These are phyloP conservation scores for Calcarisporium arbuscula DNA, from an alignment of 2,329 filamentous ascomycete species.

Conservation along the genomic window DNA sequence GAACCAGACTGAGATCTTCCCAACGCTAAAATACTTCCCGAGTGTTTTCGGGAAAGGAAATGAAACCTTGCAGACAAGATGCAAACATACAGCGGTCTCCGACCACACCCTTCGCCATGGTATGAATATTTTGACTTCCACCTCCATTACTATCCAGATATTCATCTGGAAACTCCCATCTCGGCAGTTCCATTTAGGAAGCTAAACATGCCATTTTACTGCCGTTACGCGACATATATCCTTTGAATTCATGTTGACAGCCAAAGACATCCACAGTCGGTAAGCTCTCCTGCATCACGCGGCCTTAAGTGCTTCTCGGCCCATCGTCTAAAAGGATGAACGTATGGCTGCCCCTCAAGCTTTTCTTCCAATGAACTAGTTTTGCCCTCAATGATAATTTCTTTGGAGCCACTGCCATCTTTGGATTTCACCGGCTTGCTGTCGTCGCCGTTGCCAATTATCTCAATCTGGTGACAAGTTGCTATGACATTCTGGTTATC, in stretches of 20 bases:
- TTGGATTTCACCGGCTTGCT: conserved; percentile 40
- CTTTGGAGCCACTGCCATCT: conserved; percentile 5
- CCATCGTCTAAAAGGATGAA: too few relatives aligned
- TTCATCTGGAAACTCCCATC: too few relatives aligned
- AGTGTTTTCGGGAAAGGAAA: too few relatives aligned
- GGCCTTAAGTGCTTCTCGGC: conserved; percentile 7
- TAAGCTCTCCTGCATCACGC: conserved; percentile 29
- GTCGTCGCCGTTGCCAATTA: conserved; percentile 31
- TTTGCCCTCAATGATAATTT: conserved; percentile 4
- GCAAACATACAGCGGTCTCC: too few relatives aligned
- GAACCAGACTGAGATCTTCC: too few relatives aligned
- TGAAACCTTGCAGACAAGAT: too few relatives aligned
- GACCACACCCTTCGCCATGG: too few relatives aligned
- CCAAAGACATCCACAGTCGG: conserved; percentile 49
- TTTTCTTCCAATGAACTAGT: conserved; percentile 6
- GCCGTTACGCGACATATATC: background rate
- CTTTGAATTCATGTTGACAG: conserved; percentile 33
- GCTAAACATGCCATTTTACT: background rate
- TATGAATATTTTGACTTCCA: too few relatives aligned
- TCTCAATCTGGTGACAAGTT: conserved; percentile 42
- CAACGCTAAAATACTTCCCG: too few relatives aligned
- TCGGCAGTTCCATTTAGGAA: too few relatives aligned
- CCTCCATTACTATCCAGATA: too few relatives aligned
- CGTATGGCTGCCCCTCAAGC: too few relatives aligned
- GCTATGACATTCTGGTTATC: conserved; percentile 26